A percentile compares a stretch with the other conserved stretches of the same genome.
Conservation (phyloP, 805 yeast species). For the Saccharomycopsis sp. region DNA sequence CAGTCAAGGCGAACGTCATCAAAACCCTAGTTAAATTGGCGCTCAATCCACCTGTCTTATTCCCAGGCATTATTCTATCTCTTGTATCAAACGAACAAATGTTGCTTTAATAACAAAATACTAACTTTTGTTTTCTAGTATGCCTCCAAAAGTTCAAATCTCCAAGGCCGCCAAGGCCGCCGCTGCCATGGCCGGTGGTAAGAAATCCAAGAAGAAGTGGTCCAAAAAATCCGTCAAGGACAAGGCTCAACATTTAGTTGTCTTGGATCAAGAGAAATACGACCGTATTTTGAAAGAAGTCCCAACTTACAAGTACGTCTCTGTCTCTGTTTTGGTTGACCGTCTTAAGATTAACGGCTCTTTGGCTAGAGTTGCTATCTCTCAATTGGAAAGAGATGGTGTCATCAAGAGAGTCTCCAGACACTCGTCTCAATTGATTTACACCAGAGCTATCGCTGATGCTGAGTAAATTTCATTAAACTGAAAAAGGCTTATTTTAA, state of each 20-base stretch:
- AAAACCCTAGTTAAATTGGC: too few relatives aligned
- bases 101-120: too few relatives aligned
- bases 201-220: constrained; percentile 99
- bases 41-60: too few relatives aligned
- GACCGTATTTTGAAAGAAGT: constrained; percentile 99
- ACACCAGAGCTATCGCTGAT: constrained; percentile 77
- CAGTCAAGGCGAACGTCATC: too few relatives aligned
- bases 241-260: constrained; percentile 97
- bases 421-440: constrained; percentile 95
- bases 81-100: too few relatives aligned
- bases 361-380: constrained; percentile 95
- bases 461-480: constrained; percentile 43
- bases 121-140: too few relatives aligned
- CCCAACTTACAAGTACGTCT: constrained; percentile 96
- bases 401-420: constrained; percentile 87
- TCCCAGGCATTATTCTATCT: too few relatives aligned
- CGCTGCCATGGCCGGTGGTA: constrained; percentile 99
- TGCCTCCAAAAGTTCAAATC: constrained; percentile 99
- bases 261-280: constrained; percentile 96
- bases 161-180: constrained; percentile 99
- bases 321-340: constrained; percentile 97
- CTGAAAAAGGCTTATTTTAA: constrained; percentile 14
- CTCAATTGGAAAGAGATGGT: constrained; percentile 93
- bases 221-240: constrained; percentile 99
- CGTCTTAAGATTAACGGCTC: constrained; percentile 99